Evolutionary conservation across 331 rosid species (phyloP), one percentile per base, ranked within the genome.

Genomic region (Cydonia oblonga): DNA sequence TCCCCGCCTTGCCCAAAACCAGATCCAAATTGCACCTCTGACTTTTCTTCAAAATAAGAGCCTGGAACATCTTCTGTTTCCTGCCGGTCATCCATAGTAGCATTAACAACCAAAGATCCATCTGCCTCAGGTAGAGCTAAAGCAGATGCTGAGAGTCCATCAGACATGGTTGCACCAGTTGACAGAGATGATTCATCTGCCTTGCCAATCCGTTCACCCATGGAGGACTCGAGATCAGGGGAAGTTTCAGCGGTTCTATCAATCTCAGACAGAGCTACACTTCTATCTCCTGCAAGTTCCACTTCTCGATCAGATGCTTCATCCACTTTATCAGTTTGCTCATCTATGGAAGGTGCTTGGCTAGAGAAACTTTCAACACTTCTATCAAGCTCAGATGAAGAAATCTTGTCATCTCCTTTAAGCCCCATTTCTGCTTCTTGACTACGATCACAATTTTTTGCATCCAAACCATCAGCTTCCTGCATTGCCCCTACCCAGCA

Each of bases 401-500:
- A 69, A 85, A 73, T 71, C 72, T 75, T 81, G 79, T 26, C 56
- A 66, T 78, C 86, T 75, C 76, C 87, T 76, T 70, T 84, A 60
- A 73, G 69, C 76, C 77, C 74, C 75, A 80, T 29, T 14, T 69
- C 64, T 20, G 29, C 69, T 84, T 71, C 89, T 66, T 70, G n/a
- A 77, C 61, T 71, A 70, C 62, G 80, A 82, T 53, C 26, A 72
- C 81, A 81, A 70, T 85, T 81, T 72, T 38, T 77, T 75, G 56
- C 59, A 70, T 73, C 92, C 82, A 79, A 77, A 83, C 88, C 87
- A 68, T 82, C 85, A 83, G 85, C 88, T 82, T 87, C 96, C 96
- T 87, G 97, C 97, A 88, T 89, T 84, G 90, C 80, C 87, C 97
- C 96, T 90, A 87, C 76, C 97, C 88, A 91, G 88, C 77, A 88